Evolutionary conservation across 176 grass and related monocot species (phyloP), one percentile per base, ranked within the genome.

Genomic region (Stipa capillata): DNA sequence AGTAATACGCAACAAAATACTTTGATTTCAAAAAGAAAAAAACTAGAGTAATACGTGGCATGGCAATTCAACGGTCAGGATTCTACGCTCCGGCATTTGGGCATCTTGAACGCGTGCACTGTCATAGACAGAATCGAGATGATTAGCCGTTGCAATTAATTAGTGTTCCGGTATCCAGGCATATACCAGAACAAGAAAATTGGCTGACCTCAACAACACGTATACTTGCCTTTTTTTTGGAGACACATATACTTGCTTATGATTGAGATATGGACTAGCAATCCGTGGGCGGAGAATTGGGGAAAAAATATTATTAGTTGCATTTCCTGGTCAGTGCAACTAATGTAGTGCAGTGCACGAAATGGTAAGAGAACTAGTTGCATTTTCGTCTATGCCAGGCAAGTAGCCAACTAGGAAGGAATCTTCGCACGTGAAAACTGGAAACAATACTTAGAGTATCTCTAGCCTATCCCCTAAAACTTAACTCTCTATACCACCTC

Each of bases 351-450:
- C n/a, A n/a, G n/a, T n/a, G n/a, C n/a, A n/a, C n/a, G n/a, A n/a
- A n/a, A n/a, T n/a, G n/a, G n/a, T n/a, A n/a, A n/a, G n/a, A n/a
- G n/a, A n/a, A n/a, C n/a, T n/a, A n/a, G n/a, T n/a, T n/a, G n/a
- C n/a, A n/a, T n/a, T n/a, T n/a, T n/a, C n/a, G n/a, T n/a, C n/a
- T n/a, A n/a, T n/a, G n/a, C n/a, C n/a, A n/a, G n/a, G n/a, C n/a
- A n/a, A n/a, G n/a, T n/a, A n/a, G n/a, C n/a, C n/a, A 71, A 50
- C 8, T 15, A 24, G 21, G 5, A 31, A 35, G 52, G 53, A 57
- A 81, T 75, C 41, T 68, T 58, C 50, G 82, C 52, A 69, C 57
- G 64, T 68, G 25, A 68, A 12, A 66, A 16, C 36, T 16, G n/a
- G n/a, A 61, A 4, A 23, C n/a, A 8, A 13, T 47, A 40, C 20